phyloP scores from a whole-genome alignment of 2,329 filamentous ascomycete species.

The Botrytis medusae region DNA sequence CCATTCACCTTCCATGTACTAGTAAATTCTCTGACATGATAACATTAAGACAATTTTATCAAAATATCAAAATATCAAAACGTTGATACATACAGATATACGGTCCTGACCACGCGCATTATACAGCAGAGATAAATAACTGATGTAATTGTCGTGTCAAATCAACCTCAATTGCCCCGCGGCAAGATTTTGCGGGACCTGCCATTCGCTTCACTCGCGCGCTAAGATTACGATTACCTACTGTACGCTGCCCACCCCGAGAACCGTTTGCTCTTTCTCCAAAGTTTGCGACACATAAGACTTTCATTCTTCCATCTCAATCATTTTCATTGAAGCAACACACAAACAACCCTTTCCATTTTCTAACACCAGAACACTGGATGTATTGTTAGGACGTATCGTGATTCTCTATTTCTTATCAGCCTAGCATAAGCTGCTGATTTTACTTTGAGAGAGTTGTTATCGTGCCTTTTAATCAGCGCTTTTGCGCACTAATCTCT shows the following conservation, averaged over 20 bases:
- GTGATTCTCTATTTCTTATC: constrained; percentile 19
- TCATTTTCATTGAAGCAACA: constrained; percentile 6
- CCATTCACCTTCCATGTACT: neutral
- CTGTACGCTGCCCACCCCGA: neutral
- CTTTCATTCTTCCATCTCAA: constrained; percentile 9
- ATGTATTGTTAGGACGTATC: constrained; percentile 8
- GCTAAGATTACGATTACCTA: neutral
- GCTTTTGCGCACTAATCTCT: constrained; percentile 28
- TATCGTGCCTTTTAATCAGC: constrained; percentile 11
- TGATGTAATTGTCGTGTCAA: neutral
- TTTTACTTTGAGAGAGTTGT: constrained; percentile 17
- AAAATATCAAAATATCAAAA: neutral
- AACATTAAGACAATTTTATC: neutral
- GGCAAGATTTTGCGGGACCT: neutral
- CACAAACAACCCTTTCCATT: neutral
- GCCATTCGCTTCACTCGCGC: neutral
- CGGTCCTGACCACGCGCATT: neutral
- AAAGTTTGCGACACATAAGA: neutral
- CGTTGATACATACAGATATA: neutral
- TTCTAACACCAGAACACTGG: neutral
- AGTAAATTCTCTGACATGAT: neutral
- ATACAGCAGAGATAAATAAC: neutral
- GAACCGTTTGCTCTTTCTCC: neutral
- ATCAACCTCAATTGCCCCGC: neutral
- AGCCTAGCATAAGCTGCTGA: constrained; percentile 10